Percentiles rank a stretch among this genome's conserved stretches.
These are phyloP conservation scores for Sequoiadendron giganteum DNA, from an alignment of 75 land plant species.

Conservation along the genomic window DNA sequence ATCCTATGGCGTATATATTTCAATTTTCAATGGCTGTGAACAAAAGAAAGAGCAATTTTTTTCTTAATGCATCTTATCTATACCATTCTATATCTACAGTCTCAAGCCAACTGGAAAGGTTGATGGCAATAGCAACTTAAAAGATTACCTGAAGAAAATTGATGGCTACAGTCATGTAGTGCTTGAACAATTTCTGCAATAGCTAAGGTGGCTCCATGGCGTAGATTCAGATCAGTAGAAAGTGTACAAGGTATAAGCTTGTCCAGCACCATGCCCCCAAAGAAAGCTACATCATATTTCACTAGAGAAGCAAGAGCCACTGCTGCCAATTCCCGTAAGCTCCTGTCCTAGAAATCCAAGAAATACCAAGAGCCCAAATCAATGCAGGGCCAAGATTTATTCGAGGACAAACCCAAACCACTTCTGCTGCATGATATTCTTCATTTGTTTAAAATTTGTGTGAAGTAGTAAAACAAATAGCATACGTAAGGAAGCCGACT, in stretches of 20 bases:
- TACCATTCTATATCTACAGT: not conserved
- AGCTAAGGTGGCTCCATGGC: slow-evolving; percentile 96
- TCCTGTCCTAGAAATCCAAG: slow-evolving; percentile 63
- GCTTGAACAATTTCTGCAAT: slow-evolving; percentile 78
- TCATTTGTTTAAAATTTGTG: not conserved
- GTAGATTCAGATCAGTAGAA: slow-evolving; percentile 86
- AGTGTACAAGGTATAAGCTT: slow-evolving; percentile 74
- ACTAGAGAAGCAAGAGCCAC: slow-evolving; percentile 79
- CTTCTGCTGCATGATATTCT: not conserved
- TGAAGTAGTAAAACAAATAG: not conserved
- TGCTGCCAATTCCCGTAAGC: slow-evolving; percentile 85
- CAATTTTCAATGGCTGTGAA: not conserved
- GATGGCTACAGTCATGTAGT: slow-evolving; percentile 49
- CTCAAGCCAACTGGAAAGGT: not conserved
- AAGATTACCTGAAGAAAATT: slow-evolving; percentile 64
- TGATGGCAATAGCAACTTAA: not conserved
- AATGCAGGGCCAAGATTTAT: not conserved
- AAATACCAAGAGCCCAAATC: not conserved
- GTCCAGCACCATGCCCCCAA: slow-evolving; percentile 58
- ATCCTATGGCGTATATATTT: not conserved
- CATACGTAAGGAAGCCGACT: not conserved
- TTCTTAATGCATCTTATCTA: not conserved
- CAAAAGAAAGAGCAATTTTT: not conserved
- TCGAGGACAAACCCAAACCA: not conserved
- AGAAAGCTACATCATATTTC: slow-evolving; percentile 77